Percentiles rank a stretch among this genome's conserved stretches.
Evolutionary conservation across 495 filamentous ascomycete species (phyloP).

Genomic region (Letharia lupina): DNA sequence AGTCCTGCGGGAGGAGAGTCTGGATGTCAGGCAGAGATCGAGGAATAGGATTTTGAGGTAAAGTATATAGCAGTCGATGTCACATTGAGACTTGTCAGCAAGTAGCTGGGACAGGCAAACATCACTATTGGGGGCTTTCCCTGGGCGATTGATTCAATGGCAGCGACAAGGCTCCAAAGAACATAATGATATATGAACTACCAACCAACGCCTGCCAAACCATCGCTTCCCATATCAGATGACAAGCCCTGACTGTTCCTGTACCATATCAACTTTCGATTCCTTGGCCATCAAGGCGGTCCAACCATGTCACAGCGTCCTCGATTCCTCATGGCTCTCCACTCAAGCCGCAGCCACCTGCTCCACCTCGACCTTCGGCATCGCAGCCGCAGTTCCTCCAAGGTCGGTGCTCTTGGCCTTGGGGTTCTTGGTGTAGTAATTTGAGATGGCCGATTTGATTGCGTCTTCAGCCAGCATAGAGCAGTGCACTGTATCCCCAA

Average conservation of each 20-base stretch:
- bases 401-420: conserved; percentile 63
- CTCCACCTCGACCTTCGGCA: conserved; percentile 47
- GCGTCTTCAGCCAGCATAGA: conserved; percentile 99
- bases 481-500: conserved; percentile 67
- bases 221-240: background rate
- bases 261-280: background rate
- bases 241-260: background rate
- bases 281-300: background rate
- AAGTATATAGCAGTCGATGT: background rate
- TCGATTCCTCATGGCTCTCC: background rate
- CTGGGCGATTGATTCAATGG: background rate
- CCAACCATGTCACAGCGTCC: background rate
- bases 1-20: background rate
- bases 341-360: conserved; percentile 23
- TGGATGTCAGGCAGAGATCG: too few species aligned
- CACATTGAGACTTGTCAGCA: background rate
- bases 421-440: conserved; percentile 96
- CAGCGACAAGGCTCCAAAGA: background rate
- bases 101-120: background rate
- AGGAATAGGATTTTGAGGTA: background rate
- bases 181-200: background rate
- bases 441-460: conserved; percentile 97
- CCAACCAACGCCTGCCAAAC: background rate
- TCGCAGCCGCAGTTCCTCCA: conserved; percentile 55
- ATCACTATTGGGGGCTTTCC: background rate